Base-by-base conservation (phyloP, 371 early-diverging fungal genomes). In the Lichtheimia corymbifera region DNA sequence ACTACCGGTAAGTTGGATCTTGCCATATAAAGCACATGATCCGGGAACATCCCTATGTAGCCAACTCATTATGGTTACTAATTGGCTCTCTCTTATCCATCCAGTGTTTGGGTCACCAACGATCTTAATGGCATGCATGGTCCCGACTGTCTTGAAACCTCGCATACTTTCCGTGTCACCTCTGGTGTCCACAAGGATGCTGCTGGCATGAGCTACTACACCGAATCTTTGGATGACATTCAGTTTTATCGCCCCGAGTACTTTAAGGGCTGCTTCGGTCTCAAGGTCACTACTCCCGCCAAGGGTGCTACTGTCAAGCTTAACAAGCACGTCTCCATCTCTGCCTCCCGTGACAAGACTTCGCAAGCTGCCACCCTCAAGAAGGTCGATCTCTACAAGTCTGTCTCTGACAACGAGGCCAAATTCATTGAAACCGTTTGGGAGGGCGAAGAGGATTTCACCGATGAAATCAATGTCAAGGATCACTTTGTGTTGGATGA, bases 91-190 rank as follows among this genome's bases (percentile, higher is more conserved):
- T 6, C 11, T 47, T 24, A 42, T 22, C 22, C 2, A 22, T 22
- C 22, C 61, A 76, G 79, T 68, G 80, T 75, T 44, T 77, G 80
- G 77, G 70, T 80, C 51, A 73, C 77, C 64, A 80, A 80, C 66
- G 50, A 63, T 61, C 53, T 77, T n/a, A 58, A 70, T 28, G 70
- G 70, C 15, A 68, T 69, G 70, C 75, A 75, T 50, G 77, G 80
- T 12, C 80, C 77, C 49, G 77, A 74, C 44, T 80, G 77, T 64
- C 55, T 74, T 24, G 75, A 88, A 66, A 74, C 77, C 59, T 85
- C 86, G 62, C 74, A 76, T 47, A 77, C 77, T 53, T 85, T 88
- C 74, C 84, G 84, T 76, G 85, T 84, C 5, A 76, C 82, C 30
- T 60, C 76, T 15, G 83, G 81, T 47, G 78, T 80, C 42, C 84